Evolutionary conservation across 768 basidiomycete genomes (phyloP), one percentile per base, ranked within the genome.

Genomic region (Scleroderma bovista): DNA sequence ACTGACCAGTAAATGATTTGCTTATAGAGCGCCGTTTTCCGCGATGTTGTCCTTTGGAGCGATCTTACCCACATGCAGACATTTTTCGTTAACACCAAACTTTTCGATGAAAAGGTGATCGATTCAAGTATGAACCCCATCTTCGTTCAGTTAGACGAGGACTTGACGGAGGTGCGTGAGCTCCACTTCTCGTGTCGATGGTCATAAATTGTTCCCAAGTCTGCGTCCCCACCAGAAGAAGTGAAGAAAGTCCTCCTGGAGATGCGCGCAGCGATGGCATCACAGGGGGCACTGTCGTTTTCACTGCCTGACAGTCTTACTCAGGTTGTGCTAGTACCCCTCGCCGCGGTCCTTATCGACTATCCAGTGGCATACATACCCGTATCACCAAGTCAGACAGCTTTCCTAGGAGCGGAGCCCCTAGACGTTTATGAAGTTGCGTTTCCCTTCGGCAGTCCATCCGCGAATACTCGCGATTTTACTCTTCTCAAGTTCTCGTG

Each of bases 351-450:
- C 8, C 60, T 85, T 22, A 74, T 85, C 31, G 83, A 83, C 51
- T 86, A 85, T 56, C 77, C 78, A 9, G 74, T 84, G 9, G 74
- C 72, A n/a, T 76, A 75, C 44, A 72, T 75, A 20, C 82, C 82
- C 44, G 59, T 75, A 26, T 73, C 72, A 26, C 42, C 60, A 5
- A 53, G 54, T 0, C 63, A 69, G 46, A 60, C 61, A 3, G 50
- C 61, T 16, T 80, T 76, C 57, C 71, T 85, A n/a, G 64, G 65
- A 41, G 60, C 74, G 17, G 69, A 72, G 3, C 57, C 71, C 6
- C 65, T 86, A 43, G 73, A 81, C 50, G 64, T 84, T 12, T 83
- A 80, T 58, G 72, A 78, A 9, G 37, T 57, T 36, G 51, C 54
- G 46, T 48, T 57, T 42, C 41, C 34, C 23, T 2, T n/a, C 19